These are phyloP conservation scores for Pseudopediastrum boryanum DNA, from an alignment of 139 green algal genomes.

Conservation along the genomic window DNA sequence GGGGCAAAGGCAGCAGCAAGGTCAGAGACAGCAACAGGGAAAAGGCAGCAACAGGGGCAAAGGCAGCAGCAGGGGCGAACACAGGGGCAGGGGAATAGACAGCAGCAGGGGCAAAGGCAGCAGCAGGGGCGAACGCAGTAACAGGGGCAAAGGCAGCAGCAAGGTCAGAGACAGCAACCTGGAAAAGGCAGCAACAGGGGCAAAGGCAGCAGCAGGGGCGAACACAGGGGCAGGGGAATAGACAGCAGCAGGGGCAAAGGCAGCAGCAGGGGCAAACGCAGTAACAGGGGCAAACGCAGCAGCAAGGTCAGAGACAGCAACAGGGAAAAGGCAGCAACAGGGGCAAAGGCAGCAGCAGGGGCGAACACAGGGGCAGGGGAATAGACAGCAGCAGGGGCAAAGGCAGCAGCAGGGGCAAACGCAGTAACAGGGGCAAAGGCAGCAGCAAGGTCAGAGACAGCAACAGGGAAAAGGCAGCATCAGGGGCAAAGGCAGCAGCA, in stretches of 20 bases:
- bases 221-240: slow-evolving; percentile 6
- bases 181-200: not conserved
- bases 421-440: not conserved
- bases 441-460: not conserved
- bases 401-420: slow-evolving; percentile 13
- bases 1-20: not conserved
- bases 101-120: not conserved
- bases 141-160: not conserved
- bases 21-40: not conserved
- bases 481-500: not conserved
- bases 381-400: not conserved
- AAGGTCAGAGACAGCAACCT: slow-evolving; percentile 6
- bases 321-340: not conserved
- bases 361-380: not conserved
- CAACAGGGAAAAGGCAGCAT: not conserved
- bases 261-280: slow-evolving; percentile 1
- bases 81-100: not conserved
- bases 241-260: not conserved
- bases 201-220: not conserved
- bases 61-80: not conserved
- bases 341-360: slow-evolving; percentile 16
- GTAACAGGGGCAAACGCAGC: slow-evolving; percentile 11
- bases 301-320: not conserved
- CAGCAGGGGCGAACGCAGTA: not conserved
- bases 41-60: slow-evolving; percentile 20